Base-by-base conservation (phyloP, 1,284 basidiomycete genomes). In the Ceratobasidium sp. region DNA sequence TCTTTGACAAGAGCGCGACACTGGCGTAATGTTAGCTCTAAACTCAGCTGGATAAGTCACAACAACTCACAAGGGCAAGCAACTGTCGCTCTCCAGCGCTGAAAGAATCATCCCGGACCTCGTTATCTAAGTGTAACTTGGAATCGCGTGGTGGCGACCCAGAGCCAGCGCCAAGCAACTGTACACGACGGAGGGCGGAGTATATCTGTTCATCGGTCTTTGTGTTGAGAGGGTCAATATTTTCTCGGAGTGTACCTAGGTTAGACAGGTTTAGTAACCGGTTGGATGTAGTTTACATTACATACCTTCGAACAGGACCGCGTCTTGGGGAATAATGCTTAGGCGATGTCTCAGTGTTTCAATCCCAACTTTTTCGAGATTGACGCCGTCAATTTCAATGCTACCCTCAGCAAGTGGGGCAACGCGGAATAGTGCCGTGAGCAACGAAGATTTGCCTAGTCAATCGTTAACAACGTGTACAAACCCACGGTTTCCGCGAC, bases 71-170 rank as follows among this genome's bases (percentile, higher is more conserved):
- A 9, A 74, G 85, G 20, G 93, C 92, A 9, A 95, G 85, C 17
- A 95, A 86, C 81, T 95, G 94, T 80, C 92, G 90, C 84, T 96
- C 93, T 15, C 94, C 94, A 12, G 91, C 91, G 80, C 90, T 91
- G 83, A 91, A 94, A 82, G 95, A 94, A 7, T 92, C 91, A 80
- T 92, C 90, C 23, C 88, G 88, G 12, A 93, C 90, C 17, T 85
- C 85, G 1, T 90, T 87, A 82, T 93, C 89, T 28, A 94, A 84
- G 79, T 90, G 80, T 12, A 88, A 82, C 77, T 86, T 74, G 10
- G 52, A 78, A 26, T 66, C 54, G 23, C 57, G 26, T 20, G 59
- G 77, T 56, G 68, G 77, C 17, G 59, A 56, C 23, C 59, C 61
- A 7, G 68, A 40, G 10, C 67, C 59, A n/a, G 77, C 38, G 12